These are phyloP conservation scores for Musa acuminata DNA, from an alignment of 176 grass and related monocot genomes.

Conservation along the genomic window DNA sequence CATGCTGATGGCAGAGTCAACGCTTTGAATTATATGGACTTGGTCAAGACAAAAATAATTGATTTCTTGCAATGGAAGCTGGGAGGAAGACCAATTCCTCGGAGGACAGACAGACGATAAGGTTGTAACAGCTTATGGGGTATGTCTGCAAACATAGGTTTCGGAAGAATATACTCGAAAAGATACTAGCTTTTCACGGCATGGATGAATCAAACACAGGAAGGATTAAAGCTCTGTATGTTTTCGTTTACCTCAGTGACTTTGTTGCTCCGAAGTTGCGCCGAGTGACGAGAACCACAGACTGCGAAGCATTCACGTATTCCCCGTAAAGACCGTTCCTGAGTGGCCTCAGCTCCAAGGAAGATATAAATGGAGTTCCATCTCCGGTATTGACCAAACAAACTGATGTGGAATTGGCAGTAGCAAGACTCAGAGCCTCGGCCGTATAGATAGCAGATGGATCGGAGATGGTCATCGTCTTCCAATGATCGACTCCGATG, in stretches of 20 bases:
- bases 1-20: too few species aligned
- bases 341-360: not conserved
- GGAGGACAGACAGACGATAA: too few species aligned
- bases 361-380: not conserved
- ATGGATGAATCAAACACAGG: not conserved
- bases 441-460: rapidly evolving
- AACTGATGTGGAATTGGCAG: not conserved
- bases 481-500: not conserved
- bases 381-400: not conserved
- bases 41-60: too few species aligned
- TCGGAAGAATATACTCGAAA: too few species aligned
- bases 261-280: not conserved
- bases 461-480: not conserved
- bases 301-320: not conserved
- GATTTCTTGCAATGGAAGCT: too few species aligned
- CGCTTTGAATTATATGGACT: too few species aligned
- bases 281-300: not conserved
- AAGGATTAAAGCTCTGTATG: not conserved
- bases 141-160: too few species aligned
- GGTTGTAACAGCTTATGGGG: too few species aligned
- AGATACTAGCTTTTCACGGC: not conserved
- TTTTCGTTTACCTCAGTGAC: not conserved
- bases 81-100: too few species aligned
- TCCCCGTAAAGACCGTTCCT: not conserved
- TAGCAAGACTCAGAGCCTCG: constrained; percentile 4